These are phyloP conservation scores for Voacanga thouarsii DNA, from an alignment of 257 asterid genomes.

Conservation along the genomic window DNA sequence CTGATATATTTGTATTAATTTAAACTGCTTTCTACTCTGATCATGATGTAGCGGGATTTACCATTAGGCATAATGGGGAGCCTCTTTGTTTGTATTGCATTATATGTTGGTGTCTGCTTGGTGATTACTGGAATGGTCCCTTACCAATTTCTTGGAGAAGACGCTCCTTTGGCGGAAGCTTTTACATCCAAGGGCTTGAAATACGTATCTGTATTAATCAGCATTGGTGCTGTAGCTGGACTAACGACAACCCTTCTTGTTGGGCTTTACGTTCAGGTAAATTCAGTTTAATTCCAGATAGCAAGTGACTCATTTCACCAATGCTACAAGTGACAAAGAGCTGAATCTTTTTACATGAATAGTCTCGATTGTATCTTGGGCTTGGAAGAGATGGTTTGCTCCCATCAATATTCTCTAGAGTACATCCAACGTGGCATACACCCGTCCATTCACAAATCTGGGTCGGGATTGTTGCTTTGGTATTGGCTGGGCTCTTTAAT, in stretches of 20 bases:
- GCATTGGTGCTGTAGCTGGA: slow-evolving; percentile 97
- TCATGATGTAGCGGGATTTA: slow-evolving; percentile 68
- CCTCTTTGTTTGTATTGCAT: slow-evolving; percentile 65
- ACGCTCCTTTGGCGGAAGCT: slow-evolving; percentile 92
- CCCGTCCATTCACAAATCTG: slow-evolving; percentile 87
- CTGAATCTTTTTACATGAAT: slow-evolving; percentile 21
- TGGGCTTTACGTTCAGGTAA: slow-evolving; percentile 97
- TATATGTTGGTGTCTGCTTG: slow-evolving; percentile 81
- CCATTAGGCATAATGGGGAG: slow-evolving; percentile 93
- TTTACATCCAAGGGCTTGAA: slow-evolving; percentile 74
- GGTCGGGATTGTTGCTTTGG: slow-evolving; percentile 82
- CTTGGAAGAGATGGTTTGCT: slow-evolving; percentile 94
- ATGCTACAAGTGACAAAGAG: slow-evolving; percentile 1
- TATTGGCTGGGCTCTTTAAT: slow-evolving; percentile 81
- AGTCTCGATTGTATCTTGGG: slow-evolving; percentile 97
- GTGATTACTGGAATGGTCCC: slow-evolving; percentile 98
- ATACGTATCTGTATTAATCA: slow-evolving; percentile 74
- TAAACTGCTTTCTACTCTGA: slow-evolving; percentile 11
- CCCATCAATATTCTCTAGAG: slow-evolving; percentile 72
- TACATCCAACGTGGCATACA: slow-evolving; percentile 72
- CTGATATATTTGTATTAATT: background rate
- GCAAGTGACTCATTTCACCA: background rate
- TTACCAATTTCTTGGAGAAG: slow-evolving; percentile 73
- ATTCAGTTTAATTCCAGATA: slow-evolving; percentile 7
- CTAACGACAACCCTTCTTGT: slow-evolving; percentile 90